A percentile compares a stretch with the other conserved stretches of the same genome.
phyloP scores from a whole-genome alignment of 192 early-diverging fungal species.

The Podila epicladia region DNA sequence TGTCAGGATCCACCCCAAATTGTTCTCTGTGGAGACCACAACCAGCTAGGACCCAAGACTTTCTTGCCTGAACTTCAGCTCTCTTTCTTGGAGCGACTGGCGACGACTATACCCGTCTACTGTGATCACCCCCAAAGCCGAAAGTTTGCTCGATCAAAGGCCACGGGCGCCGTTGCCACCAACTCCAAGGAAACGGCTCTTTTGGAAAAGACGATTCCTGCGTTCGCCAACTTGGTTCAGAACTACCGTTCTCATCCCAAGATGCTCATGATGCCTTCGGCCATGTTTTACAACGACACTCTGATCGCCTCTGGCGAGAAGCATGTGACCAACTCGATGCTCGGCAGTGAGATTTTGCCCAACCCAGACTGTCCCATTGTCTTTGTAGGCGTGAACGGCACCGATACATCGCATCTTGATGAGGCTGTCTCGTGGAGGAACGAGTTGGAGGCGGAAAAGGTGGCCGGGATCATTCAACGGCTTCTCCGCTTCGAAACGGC shows the following conservation, averaged over 20 bases:
- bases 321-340: constrained; percentile 43
- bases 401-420: constrained; percentile 47
- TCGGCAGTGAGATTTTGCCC: constrained; percentile 43
- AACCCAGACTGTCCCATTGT: constrained; percentile 59
- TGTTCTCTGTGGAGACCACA: constrained; percentile 65
- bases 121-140: constrained; percentile 53
- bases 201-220: constrained; percentile 44
- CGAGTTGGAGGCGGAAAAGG: constrained; percentile 52
- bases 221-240: constrained; percentile 55
- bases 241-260: constrained; percentile 63
- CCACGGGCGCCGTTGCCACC: background rate
- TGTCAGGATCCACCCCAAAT: constrained; percentile 44
- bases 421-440: constrained; percentile 64
- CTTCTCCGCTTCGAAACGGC: constrained; percentile 23
- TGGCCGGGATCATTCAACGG: constrained; percentile 47
- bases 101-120: constrained; percentile 50
- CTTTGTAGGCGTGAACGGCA: constrained; percentile 61
- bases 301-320: constrained; percentile 51
- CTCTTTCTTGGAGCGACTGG: constrained; percentile 60
- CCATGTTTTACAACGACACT: constrained; percentile 59
- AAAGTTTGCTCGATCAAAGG: constrained; percentile 24
- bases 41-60: constrained; percentile 61
- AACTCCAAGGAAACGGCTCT: constrained; percentile 23
- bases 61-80: constrained; percentile 45
- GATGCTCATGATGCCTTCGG: constrained; percentile 62